Conservation (phyloP, 2,329 filamentous ascomycete genomes). For the Nothophoma quercina region DNA sequence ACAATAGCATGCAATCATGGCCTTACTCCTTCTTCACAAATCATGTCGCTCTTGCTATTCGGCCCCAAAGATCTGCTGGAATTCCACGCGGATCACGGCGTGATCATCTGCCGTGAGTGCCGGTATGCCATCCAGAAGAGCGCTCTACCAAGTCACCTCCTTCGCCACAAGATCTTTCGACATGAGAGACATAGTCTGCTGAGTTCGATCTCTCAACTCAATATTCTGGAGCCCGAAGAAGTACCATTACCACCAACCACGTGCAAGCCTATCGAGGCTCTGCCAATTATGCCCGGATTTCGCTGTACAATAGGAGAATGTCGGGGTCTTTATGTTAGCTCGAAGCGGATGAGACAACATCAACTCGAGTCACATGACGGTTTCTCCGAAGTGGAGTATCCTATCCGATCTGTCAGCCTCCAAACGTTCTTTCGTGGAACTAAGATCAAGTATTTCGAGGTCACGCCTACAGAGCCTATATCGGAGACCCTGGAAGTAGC, state of each 20-base stretch:
- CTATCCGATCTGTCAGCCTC: slow-evolving; percentile 30
- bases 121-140: slow-evolving; percentile 50
- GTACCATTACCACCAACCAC: slow-evolving; percentile 32
- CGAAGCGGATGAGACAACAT: slow-evolving; percentile 48
- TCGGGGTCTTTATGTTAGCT: slow-evolving; percentile 41
- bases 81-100: slow-evolving; percentile 30
- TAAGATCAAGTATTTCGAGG: slow-evolving; percentile 50
- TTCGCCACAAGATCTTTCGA: slow-evolving; percentile 51
- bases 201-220: slow-evolving; percentile 29
- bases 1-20: too few species aligned
- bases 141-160: slow-evolving; percentile 48
- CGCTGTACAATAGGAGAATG: slow-evolving; percentile 38
- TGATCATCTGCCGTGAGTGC: slow-evolving; percentile 49
- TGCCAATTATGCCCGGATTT: slow-evolving; percentile 42
- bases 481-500: background rate
- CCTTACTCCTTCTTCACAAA: too few species aligned
- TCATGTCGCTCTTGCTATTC: background rate
- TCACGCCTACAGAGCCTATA: slow-evolving; percentile 21
- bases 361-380: slow-evolving; percentile 38
- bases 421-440: slow-evolving; percentile 52
- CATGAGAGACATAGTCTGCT: slow-evolving; percentile 39
- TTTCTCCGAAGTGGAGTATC: slow-evolving; percentile 3
- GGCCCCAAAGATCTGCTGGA: slow-evolving; percentile 29
- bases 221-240: slow-evolving; percentile 43
- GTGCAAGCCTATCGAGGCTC: slow-evolving; percentile 33